Evolutionary conservation across 345 rosid genomes (phyloP).

Genomic region (Syzygium aqueum): DNA sequence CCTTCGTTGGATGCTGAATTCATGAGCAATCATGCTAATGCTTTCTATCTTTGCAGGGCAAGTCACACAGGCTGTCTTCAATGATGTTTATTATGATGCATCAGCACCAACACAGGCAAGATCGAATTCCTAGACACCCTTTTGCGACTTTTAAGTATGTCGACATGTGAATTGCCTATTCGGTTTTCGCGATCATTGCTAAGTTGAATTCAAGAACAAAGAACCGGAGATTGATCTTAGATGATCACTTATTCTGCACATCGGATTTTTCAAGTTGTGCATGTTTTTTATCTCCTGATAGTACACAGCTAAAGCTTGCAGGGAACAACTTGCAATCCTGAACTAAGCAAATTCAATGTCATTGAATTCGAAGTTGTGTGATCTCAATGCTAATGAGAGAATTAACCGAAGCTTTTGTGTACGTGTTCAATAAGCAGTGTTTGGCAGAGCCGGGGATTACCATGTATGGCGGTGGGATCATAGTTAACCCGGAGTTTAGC

Average conservation of each 20-base stretch:
- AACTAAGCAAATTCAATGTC: not conserved
- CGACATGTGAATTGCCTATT: not conserved
- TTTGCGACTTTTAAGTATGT: not conserved
- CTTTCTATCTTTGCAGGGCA: not conserved
- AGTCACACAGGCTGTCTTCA: not conserved
- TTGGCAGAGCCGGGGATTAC: conserved; percentile 35
- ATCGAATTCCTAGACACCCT: not conserved
- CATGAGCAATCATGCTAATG: not conserved
- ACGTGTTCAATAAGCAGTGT: conserved; percentile 31
- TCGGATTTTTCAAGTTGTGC: not conserved
- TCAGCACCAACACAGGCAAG: conserved; percentile 8
- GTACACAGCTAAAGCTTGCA: not conserved
- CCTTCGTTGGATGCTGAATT: not conserved
- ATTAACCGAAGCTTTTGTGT: not conserved
- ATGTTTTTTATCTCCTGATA: not conserved
- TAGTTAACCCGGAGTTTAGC: conserved; percentile 31
- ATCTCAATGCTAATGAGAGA: not conserved
- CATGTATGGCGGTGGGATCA: conserved; percentile 43
- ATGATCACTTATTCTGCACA: not conserved
- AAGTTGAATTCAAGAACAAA: not conserved
- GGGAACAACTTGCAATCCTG: not conserved
- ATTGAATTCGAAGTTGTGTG: not conserved
- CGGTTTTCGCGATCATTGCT: not conserved
- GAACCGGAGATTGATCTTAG: not conserved
- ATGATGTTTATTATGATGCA: not conserved